Conservation (phyloP, 345 rosid species). For the Linum lewisii region DNA sequence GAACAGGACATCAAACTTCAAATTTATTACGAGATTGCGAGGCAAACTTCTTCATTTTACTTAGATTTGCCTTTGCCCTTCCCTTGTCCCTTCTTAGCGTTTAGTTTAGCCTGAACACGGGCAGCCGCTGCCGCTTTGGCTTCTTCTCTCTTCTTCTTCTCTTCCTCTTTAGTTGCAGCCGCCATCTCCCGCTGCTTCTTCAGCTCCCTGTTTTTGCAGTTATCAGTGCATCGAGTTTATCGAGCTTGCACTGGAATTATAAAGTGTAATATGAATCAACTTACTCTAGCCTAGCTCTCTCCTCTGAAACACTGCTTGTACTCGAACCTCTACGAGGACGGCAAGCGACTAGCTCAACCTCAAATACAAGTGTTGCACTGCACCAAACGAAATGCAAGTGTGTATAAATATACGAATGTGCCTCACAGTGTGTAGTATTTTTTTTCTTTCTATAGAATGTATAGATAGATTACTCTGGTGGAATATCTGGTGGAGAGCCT, state of each 20-base stretch:
- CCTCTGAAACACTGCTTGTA: conserved; percentile 56
- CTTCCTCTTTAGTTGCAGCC: conserved; percentile 70
- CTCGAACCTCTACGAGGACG: conserved; percentile 76
- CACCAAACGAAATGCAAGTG: conserved; percentile 17
- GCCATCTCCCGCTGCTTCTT: conserved; percentile 86
- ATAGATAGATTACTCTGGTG: conserved; percentile 50
- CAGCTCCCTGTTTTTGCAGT: conserved; percentile 46
- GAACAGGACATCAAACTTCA: too few relatives aligned
- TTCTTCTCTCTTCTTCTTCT: conserved; percentile 80
- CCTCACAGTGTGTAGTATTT: neutral
- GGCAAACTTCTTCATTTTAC: conserved; percentile 11
- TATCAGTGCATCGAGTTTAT: too few relatives aligned
- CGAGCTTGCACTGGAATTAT: too few relatives aligned
- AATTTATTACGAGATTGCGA: neutral
- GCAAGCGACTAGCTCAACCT: conserved; percentile 77
- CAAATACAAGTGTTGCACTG: conserved; percentile 82
- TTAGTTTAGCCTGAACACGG: conserved; percentile 81
- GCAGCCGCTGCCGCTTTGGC: conserved; percentile 95
- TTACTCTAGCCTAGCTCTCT: conserved; percentile 89
- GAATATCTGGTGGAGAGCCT: conserved; percentile 90
- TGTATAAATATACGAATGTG: neutral
- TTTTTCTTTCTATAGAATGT: neutral
- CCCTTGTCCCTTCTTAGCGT: conserved; percentile 67
- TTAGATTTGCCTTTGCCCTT: conserved; percentile 83
- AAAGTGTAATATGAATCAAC: conserved; percentile 8